Percentiles rank a stretch among this genome's conserved stretches.
These are phyloP conservation scores for Bigelowiella natans DNA, from an alignment of 78 protist species.

Conservation along the genomic window DNA sequence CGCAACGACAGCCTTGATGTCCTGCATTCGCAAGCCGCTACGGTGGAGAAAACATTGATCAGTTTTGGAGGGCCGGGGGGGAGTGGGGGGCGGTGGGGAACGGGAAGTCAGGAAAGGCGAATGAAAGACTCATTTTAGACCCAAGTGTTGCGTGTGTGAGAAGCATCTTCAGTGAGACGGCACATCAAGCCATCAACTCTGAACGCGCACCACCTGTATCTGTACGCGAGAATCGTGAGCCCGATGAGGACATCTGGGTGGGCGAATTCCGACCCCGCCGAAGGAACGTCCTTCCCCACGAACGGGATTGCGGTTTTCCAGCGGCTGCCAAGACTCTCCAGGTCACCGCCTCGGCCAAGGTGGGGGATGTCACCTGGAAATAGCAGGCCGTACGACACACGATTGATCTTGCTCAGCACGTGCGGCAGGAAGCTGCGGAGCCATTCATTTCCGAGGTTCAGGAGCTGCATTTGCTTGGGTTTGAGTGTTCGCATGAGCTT, in stretches of 20 bases:
- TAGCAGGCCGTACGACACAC: slow-evolving; percentile 38
- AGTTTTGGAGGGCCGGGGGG: too few species aligned
- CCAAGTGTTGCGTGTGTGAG: too few species aligned
- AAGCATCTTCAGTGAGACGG: slow-evolving; percentile 37
- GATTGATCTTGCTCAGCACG: slow-evolving; percentile 16
- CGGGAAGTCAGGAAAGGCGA: slow-evolving; percentile 34
- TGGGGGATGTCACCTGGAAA: background rate
- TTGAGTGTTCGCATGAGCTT: background rate
- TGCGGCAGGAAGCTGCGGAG: slow-evolving; percentile 27
- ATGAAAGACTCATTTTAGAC: slow-evolving; percentile 31
- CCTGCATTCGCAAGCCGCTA: slow-evolving; percentile 20
- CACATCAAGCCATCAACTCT: slow-evolving; percentile 29
- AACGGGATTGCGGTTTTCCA: slow-evolving; percentile 17
- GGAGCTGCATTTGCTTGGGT: too few species aligned
- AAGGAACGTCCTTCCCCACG: slow-evolving; percentile 32
- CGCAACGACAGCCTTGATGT: background rate
- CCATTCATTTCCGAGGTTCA: slow-evolving; percentile 31
- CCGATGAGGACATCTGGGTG: slow-evolving; percentile 28
- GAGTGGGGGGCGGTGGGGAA: slow-evolving; percentile 24
- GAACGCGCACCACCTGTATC: too few species aligned
- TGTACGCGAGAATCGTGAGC: slow-evolving; percentile 16
- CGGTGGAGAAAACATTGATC: too few species aligned
- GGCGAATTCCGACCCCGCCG: slow-evolving; percentile 11
- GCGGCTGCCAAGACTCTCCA: slow-evolving; percentile 9
- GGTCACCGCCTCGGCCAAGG: background rate